phyloP scores from a whole-genome alignment of 1,284 basidiomycete genomes.

The Schizopora paradoxa region DNA sequence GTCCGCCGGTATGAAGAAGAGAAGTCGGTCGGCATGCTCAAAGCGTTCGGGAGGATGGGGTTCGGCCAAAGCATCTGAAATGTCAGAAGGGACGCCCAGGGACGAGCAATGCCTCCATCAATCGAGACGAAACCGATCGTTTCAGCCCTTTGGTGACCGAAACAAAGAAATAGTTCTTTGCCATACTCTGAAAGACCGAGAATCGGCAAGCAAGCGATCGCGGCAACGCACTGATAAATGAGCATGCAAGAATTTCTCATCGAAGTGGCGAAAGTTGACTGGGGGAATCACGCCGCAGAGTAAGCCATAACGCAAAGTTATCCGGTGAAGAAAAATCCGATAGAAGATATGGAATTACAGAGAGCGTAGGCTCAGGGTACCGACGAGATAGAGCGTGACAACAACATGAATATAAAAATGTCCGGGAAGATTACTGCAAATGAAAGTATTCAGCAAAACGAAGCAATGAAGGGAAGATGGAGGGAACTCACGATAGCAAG shows the following conservation, averaged over 20 bases:
- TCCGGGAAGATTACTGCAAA: not conserved
- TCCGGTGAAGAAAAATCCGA: not conserved
- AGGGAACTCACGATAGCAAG: slow-evolving; percentile 14
- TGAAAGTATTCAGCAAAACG: slow-evolving; percentile 1
- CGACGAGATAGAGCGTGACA: not conserved
- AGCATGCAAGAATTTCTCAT: not conserved
- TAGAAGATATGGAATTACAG: not conserved
- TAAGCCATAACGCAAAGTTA: not conserved
- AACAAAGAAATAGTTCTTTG: no score
- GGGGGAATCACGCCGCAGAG: slow-evolving; percentile 1
- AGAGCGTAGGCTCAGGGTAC: not conserved
- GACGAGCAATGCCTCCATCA: no score
- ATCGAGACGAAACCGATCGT: no score
- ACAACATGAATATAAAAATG: slow-evolving; percentile 2
- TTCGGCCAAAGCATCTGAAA: no score
- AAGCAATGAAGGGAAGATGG: not conserved
- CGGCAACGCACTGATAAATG: not conserved
- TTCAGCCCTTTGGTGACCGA: no score
- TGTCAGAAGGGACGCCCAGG: no score
- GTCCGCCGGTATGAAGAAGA: no score
- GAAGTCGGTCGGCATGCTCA: no score
- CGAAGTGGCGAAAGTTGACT: not conserved
- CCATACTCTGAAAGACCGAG: no score
- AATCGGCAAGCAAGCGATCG: no score
- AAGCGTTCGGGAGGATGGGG: no score